A percentile compares a stretch with the other conserved stretches of the same genome.
Evolutionary conservation across 768 basidiomycete species (phyloP).

Genomic region (Rhizopogon vesiculosus): DNA sequence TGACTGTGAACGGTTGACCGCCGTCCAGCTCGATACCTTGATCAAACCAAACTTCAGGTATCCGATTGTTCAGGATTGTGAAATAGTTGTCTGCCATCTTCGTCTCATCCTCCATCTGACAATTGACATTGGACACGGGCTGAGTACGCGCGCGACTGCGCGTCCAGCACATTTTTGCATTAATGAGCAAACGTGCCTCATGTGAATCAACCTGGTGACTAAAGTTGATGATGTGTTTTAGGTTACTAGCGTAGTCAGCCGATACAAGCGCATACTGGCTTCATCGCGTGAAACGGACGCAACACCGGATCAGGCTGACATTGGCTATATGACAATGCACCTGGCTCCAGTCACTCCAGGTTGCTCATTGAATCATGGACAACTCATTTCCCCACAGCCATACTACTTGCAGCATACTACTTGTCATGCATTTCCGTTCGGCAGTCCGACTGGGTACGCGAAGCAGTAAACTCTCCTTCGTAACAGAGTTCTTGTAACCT

Average conservation of each 20-base stretch:
- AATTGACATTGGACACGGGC: too few species aligned
- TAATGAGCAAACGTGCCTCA: not conserved
- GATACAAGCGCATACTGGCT: not conserved
- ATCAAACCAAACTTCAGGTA: too few species aligned
- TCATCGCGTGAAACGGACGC: not conserved
- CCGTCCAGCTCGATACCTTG: slow-evolving; percentile 9
- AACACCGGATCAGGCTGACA: too few species aligned
- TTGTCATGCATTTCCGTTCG: too few species aligned
- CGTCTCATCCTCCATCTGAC: too few species aligned
- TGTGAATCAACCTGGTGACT: not conserved
- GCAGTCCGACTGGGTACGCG: not conserved
- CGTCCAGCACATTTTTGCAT: too few species aligned
- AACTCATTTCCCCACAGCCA: not conserved
- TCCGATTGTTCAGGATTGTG: too few species aligned
- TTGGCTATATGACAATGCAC: too few species aligned
- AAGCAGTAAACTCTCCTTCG: too few species aligned
- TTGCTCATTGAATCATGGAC: not conserved
- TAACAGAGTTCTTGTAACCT: not conserved
- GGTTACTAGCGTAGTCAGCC: not conserved
- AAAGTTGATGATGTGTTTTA: not conserved
- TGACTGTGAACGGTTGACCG: slow-evolving; percentile 59
- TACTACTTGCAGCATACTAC: not conserved
- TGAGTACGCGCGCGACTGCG: too few species aligned
- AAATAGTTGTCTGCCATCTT: too few species aligned
- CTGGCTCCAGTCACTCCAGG: not conserved